phyloP scores from a whole-genome alignment of 164 flowering plant species.

The Vitis riparia region DNA sequence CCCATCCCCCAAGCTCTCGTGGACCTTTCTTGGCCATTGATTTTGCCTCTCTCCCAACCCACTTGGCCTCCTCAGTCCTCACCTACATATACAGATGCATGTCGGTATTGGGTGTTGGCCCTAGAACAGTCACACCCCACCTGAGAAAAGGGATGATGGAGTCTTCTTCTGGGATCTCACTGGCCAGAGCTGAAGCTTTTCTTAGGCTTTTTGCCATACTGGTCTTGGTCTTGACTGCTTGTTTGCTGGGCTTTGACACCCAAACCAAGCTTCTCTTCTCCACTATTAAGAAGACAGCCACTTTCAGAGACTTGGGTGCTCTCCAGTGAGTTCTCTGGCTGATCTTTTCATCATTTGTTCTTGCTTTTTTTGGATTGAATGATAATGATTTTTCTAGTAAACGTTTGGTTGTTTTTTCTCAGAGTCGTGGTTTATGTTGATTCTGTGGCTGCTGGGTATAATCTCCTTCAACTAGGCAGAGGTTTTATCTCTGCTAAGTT shows the following conservation, averaged over 20 bases:
- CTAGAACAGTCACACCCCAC: too few species aligned
- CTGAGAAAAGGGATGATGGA: slow-evolving; percentile 5
- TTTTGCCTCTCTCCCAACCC: too few species aligned
- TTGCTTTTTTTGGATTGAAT: neutral
- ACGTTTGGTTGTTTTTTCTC: neutral
- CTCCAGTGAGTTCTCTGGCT: slow-evolving; percentile 34
- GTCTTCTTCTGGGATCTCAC: slow-evolving; percentile 7
- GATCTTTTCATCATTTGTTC: neutral
- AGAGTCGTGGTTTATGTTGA: slow-evolving; percentile 46
- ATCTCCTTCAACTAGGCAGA: slow-evolving; percentile 49
- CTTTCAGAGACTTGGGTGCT: slow-evolving; percentile 45
- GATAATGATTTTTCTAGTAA: neutral
- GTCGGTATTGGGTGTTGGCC: too few species aligned
- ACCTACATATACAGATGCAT: too few species aligned
- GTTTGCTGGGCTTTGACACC: slow-evolving; percentile 43
- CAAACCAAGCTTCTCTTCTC: slow-evolving; percentile 41
- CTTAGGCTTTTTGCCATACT: slow-evolving; percentile 34
- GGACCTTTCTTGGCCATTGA: too few species aligned
- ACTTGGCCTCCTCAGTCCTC: too few species aligned
- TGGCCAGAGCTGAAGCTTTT: slow-evolving; percentile 17
- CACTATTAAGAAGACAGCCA: slow-evolving; percentile 31
- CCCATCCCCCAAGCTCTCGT: too few species aligned
- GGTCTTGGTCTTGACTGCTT: slow-evolving; percentile 33
- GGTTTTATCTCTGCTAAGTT: slow-evolving; percentile 12
- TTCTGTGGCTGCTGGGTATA: slow-evolving; percentile 53